phyloP scores from a whole-genome alignment of 2,329 filamentous ascomycete genomes.

The Penicillium polonicum region DNA sequence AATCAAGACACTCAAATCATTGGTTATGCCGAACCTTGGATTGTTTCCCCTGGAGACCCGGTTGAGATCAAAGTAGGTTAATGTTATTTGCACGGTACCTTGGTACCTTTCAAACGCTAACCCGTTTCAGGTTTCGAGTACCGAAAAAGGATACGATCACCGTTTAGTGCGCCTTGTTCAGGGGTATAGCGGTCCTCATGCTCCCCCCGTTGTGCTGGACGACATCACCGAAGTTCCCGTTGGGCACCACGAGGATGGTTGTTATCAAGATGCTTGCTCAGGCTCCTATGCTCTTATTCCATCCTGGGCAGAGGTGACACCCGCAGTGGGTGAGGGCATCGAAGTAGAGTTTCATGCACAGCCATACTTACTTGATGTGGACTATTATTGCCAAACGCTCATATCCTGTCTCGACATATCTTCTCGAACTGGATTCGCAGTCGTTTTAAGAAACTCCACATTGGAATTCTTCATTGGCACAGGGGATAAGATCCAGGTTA shows the following conservation, averaged over 20 bases:
- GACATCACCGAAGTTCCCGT: not conserved
- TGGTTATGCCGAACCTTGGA: not conserved
- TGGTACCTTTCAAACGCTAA: not conserved
- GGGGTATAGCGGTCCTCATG: not conserved
- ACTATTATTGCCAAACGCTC: not conserved
- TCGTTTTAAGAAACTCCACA: not conserved
- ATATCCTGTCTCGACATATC: not conserved
- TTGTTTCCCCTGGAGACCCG: not conserved
- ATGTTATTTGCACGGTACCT: too few species aligned
- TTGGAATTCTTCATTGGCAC: not conserved
- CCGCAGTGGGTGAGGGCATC: not conserved
- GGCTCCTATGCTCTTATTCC: not conserved
- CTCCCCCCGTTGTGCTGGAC: slow-evolving; percentile 5
- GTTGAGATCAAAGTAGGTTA: slow-evolving; percentile 1
- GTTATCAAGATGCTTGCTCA: not conserved
- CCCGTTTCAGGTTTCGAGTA: not conserved
- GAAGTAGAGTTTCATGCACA: not conserved
- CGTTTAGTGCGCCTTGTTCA: slow-evolving; percentile 1
- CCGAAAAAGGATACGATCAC: not conserved
- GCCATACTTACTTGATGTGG: not conserved
- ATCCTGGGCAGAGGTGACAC: not conserved
- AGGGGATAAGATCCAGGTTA: not conserved
- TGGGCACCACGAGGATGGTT: not conserved
- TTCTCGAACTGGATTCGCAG: not conserved
- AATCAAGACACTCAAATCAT: not conserved